phyloP scores from a whole-genome alignment of 352 stramenopile genomes.

The Pythium aquatile region DNA sequence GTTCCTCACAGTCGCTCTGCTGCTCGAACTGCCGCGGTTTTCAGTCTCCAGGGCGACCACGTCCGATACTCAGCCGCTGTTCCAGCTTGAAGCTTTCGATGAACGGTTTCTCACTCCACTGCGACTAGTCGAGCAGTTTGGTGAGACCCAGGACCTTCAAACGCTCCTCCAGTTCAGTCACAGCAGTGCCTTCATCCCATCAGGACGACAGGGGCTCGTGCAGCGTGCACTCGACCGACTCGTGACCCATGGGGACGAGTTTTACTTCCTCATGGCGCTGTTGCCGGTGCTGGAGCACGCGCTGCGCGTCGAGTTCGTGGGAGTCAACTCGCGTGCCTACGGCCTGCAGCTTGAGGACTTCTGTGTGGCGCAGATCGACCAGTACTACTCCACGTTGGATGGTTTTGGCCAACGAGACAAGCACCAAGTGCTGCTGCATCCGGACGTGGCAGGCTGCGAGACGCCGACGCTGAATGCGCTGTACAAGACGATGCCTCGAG shows the following conservation, averaged over 20 bases:
- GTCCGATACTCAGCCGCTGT: constrained; percentile 22
- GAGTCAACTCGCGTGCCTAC: constrained; percentile 30
- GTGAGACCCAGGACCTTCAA: constrained; percentile 1
- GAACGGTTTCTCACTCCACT: constrained; percentile 17
- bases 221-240: constrained; percentile 31
- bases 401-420: constrained; percentile 76
- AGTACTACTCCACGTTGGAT: constrained; percentile 80
- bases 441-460: constrained; percentile 22
- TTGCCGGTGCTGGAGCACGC: constrained; percentile 71
- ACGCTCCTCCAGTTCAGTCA: not conserved
- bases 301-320: constrained; percentile 57
- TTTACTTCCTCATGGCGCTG: constrained; percentile 54
- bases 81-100: constrained; percentile 28
- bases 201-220: constrained; percentile 38
- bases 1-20: constrained; percentile 47
- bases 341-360: constrained; percentile 34
- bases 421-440: constrained; percentile 68
- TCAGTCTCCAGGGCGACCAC: not conserved
- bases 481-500: constrained; percentile 44
- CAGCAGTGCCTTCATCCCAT: constrained; percentile 37
- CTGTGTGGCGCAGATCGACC: constrained; percentile 49
- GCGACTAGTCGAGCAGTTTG: not conserved
- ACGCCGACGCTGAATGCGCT: constrained; percentile 34
- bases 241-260: constrained; percentile 33
- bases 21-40: constrained; percentile 38